Evolutionary conservation across 352 stramenopile species (phyloP), one percentile per base, ranked within the genome.

Genomic region (Phytophthora fragariae): DNA sequence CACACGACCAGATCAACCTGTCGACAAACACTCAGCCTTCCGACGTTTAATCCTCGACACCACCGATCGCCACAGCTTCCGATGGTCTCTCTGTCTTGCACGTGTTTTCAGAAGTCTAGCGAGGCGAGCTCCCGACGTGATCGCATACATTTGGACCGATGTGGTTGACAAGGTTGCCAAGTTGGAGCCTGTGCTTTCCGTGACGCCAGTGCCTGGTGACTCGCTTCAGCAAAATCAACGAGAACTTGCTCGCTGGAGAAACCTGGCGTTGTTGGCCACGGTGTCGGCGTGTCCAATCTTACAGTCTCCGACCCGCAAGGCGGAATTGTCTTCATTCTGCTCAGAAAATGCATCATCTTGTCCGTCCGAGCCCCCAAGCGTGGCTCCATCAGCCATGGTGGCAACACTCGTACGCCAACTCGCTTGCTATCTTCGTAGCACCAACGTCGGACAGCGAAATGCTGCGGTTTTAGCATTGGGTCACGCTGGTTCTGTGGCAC

Each of bases 131-230:
- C 82, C 88, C 7, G 80, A 91, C n/a, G 78, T 93, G 24, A 77
- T 77, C 1, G 73, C 76, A 10, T 92, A 87, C 70, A 89, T 94
- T 60, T 95, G 86, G 86, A 62, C 68, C 1, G 82, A 92, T 31
- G 76, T 91, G 35, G 81, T 72, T 50, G 84, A 92, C 62, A 92
- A 89, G 9, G 75, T 92, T 9, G 59, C 77, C 24, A 88, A 91
- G 21, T 65, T 91, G 5, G 88, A 94, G 54, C 88, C 88, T 2
- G 76, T 82, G 7, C 80, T 94, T 8, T 70, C 84, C 27, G 62
- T 58, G 58, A 77, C 50, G 17, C 39, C 21, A 17, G 29, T 64
- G 41, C 9, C 27, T 47, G 41, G 15, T 2, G 66, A 70, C 10
- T 31, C 12, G 2, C 19, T 31, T 37, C 52, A 57, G 21, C 50